Percentiles rank a stretch among this genome's conserved stretches.
These are phyloP conservation scores for Raphanus hybrid DNA, from an alignment of 441 rosid species.

Conservation along the genomic window DNA sequence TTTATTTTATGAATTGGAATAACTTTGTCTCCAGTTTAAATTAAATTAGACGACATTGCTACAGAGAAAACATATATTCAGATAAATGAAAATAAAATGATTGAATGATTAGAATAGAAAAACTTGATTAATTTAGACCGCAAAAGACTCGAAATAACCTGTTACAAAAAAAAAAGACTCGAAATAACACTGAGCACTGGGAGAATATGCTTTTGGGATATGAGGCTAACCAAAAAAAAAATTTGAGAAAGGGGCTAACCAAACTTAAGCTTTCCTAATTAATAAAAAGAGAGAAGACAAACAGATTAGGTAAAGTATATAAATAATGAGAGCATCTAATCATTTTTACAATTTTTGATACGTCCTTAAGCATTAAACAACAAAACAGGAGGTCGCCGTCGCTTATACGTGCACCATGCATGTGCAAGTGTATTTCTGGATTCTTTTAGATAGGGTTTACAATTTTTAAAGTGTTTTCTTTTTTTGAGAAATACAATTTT, in stretches of 20 bases:
- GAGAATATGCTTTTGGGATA: conserved; percentile 40
- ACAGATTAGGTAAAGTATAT: conserved; percentile 21
- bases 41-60: neutral
- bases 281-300: neutral
- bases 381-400: neutral
- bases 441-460: conserved; percentile 23
- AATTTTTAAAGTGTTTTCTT: neutral
- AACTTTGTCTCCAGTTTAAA: neutral
- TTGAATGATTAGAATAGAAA: conserved; percentile 4
- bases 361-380: conserved; percentile 11
- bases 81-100: neutral
- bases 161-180: too few species aligned
- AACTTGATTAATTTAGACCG: neutral
- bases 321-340: conserved; percentile 28
- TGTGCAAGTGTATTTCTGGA: conserved; percentile 24
- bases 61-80: neutral
- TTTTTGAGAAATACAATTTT: too few species aligned
- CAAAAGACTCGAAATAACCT: conserved; percentile 23
- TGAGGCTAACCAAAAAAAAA: neutral
- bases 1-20: too few species aligned
- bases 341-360: conserved; percentile 19
- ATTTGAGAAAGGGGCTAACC: neutral
- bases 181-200: conserved; percentile 15
- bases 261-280: neutral
- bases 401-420: conserved; percentile 31